Base-by-base conservation (phyloP, 768 basidiomycete species). In the Kwoniella europaea region DNA sequence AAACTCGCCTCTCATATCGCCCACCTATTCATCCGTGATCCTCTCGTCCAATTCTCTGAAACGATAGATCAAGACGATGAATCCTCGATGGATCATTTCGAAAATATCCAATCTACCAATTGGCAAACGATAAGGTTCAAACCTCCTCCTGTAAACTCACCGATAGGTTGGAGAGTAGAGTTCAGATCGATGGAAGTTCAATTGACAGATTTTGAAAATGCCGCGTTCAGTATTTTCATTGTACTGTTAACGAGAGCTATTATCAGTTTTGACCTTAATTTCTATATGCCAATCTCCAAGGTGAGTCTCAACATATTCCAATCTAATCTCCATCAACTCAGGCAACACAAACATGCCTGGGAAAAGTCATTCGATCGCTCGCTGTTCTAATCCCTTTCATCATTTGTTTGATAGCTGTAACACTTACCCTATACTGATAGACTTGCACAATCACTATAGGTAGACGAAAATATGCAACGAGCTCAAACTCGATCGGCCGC, bases 101-200 rank as follows among this genome's bases (percentile, higher is more conserved):
- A 99, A 92, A 98, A 98, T 79, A 91, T 99, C 27, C 97, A 99
- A 88, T 98, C 97, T 2, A 99, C 97, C 4, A 99, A 99, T 79
- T 99, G 97, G 97, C 97, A 99, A 85, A 98, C 97, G 0, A 86
- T 99, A 42, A 89, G 97, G 59, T 99, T 99, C 88, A 99, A 99
- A 82, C 97, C 97, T 2, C 97, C 97, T 13, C 96, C 97, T 29
- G 90, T 92, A 4, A 90, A 92, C 65, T 94, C 96, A 5, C 83
- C 89, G 7, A 98, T 98, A 65, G 97, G 96, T 42, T 99, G 97
- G 97, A 88, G 97, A 52, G 96, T 98, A 4, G 97, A 99, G 82
- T 99, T 99, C 85, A 88, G 97, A 68, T 93, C 92, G 82, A 98
- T 98, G 97, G 97, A 99, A 83, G 94, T 98, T 2, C 97, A 98